These are phyloP conservation scores for Eucalyptus brandiana DNA, from an alignment of 345 rosid genomes.

Conservation along the genomic window DNA sequence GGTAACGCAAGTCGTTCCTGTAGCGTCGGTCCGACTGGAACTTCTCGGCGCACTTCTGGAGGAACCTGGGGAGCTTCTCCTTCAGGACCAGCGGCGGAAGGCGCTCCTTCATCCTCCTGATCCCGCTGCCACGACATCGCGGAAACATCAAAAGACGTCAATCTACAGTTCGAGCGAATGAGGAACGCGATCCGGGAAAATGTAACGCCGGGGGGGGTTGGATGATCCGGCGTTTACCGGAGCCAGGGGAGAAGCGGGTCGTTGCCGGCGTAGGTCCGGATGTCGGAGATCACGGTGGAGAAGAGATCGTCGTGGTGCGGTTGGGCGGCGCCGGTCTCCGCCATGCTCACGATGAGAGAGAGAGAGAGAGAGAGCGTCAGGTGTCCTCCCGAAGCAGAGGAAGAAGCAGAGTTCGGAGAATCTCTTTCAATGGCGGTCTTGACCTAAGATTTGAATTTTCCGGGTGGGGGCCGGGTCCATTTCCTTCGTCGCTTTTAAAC, in stretches of 20 bases:
- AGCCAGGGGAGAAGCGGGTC: slow-evolving; percentile 93
- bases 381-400: not conserved
- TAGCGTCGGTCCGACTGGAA: slow-evolving; percentile 75
- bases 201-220: not conserved
- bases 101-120: slow-evolving; percentile 63
- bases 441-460: not conserved
- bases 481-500: not conserved
- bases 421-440: not conserved
- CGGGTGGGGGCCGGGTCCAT: not conserved
- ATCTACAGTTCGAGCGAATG: not conserved
- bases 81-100: slow-evolving; percentile 33
- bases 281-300: slow-evolving; percentile 64
- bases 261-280: slow-evolving; percentile 70
- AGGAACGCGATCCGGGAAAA: not conserved
- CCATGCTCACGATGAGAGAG: not conserved
- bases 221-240: slow-evolving; percentile 28
- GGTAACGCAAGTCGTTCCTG: slow-evolving; percentile 64
- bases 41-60: slow-evolving; percentile 67
- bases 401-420: not conserved
- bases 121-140: slow-evolving; percentile 11
- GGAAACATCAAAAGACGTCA: not conserved
- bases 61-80: slow-evolving; percentile 83
- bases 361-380: not conserved
- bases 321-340: not conserved
- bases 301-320: slow-evolving; percentile 27